Evolutionary conservation across 2,329 filamentous ascomycete species (phyloP).

Genomic region (Trichoderma endophyticum): DNA sequence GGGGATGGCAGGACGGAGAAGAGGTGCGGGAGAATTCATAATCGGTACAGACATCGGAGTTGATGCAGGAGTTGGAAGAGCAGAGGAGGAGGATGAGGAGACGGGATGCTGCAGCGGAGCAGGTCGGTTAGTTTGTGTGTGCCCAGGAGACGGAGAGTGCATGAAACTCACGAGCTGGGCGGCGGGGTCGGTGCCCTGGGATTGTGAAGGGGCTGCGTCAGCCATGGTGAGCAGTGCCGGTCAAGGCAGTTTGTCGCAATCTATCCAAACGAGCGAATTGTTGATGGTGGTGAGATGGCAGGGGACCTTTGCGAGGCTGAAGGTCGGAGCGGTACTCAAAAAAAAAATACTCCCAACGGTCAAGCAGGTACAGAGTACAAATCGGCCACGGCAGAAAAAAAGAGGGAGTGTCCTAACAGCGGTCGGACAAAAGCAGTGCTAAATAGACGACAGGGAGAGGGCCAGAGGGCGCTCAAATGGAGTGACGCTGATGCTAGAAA

Average conservation of each 20-base stretch:
- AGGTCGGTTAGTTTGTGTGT: slow-evolving; percentile 5
- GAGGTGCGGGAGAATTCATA: slow-evolving; percentile 74
- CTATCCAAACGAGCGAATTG: slow-evolving; percentile 14
- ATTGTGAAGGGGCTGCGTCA: slow-evolving; percentile 26
- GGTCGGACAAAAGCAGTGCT: background rate
- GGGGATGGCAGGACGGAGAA: slow-evolving; percentile 79
- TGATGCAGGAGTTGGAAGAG: slow-evolving; percentile 30
- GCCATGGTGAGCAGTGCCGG: slow-evolving; percentile 25
- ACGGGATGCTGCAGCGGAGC: slow-evolving; percentile 11
- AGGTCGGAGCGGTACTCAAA: slow-evolving; percentile 1
- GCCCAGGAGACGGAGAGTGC: background rate
- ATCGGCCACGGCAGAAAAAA: background rate
- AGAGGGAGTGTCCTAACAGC: background rate
- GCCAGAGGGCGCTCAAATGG: background rate
- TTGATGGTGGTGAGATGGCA: background rate
- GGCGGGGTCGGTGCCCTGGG: slow-evolving; percentile 22
- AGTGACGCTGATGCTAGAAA: background rate
- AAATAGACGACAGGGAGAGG: background rate
- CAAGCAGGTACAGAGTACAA: background rate
- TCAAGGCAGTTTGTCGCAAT: slow-evolving; percentile 18
- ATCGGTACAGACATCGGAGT: slow-evolving; percentile 44
- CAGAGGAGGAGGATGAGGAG: slow-evolving; percentile 16
- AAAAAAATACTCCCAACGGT: background rate
- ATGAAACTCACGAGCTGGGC: slow-evolving; percentile 23
- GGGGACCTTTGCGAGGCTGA: background rate